phyloP scores from a whole-genome alignment of 331 rosid genomes.

The Phaseolus coccineus region DNA sequence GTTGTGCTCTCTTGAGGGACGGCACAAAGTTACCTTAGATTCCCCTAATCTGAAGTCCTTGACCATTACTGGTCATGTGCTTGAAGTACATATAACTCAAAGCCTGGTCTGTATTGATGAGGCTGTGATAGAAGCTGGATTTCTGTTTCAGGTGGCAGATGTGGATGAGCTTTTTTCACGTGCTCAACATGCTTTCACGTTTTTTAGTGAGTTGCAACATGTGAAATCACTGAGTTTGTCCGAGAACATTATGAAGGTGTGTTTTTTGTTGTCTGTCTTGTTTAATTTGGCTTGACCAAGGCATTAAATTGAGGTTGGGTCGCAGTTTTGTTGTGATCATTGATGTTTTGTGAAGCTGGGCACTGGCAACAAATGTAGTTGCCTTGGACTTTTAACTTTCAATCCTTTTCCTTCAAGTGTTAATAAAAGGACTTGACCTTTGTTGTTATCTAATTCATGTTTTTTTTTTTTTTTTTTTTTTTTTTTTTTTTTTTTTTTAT shows the following conservation, averaged over 20 bases:
- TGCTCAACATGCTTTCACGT: not conserved
- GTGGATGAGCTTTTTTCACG: not conserved
- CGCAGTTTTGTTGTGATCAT: no score
- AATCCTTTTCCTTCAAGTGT: not conserved
- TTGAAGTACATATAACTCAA: not conserved
- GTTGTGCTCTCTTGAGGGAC: not conserved
- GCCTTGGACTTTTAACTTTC: not conserved
- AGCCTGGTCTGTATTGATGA: not conserved
- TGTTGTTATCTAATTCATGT: not conserved
- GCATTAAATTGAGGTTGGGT: no score
- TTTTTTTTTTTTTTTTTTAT: not conserved
- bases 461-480: not conserved
- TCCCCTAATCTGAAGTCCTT: not conserved
- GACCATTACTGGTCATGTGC: not conserved
- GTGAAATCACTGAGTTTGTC: not conserved
- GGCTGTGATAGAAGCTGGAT: not conserved
- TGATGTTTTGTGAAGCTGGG: no score
- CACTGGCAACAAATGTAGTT: no score
- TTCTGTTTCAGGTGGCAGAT: not conserved
- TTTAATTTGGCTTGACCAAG: not conserved
- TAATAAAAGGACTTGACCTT: not conserved
- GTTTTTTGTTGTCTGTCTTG: not conserved
- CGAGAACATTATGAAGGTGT: not conserved
- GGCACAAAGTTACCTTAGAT: not conserved
- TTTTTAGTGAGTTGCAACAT: not conserved